Evolutionary conservation across 129 eudicot species (phyloP), one percentile per base, ranked within the genome.

Genomic region (Gnaphalium uliginosum): DNA sequence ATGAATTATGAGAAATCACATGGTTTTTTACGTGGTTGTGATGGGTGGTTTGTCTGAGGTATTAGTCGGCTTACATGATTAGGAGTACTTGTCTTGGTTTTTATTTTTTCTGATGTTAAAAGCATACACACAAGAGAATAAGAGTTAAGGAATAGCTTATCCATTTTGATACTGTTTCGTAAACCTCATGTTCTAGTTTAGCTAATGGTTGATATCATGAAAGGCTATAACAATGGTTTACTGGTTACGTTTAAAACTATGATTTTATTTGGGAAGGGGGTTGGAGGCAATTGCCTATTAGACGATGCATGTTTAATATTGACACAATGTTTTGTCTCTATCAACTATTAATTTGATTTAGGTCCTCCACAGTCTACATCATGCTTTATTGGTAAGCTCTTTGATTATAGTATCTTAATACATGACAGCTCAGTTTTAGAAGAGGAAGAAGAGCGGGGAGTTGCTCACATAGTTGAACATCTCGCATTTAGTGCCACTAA

Each of bases 391-490:
- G 32, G 60, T 78, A 70, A n/a, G 62, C 60, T 27, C 6, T 30
- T 59, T 14, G 56, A 61, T 69, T 72, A 50, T 78, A 71, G 68
- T 21, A 59, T 76, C 39, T 69, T 51, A 50, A 56, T 78, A 66
- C 46, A 70, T 89, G 87, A 85, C 96, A 93, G 98, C 79, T 93
- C 98, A 69, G 95, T 93, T 82, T 79, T 93, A 75, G 98, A 93
- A 80, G 98, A 87, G 75, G 96, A 89, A 71, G 90, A 89, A 81
- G 96, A 93, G 77, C 89, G 95, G 68, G 98, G 96, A 77, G 92
- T 93, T 72, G 95, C 96, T 22, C 98, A 93, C 75, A 85, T 93
- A 64, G 95, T 93, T 83, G 98, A 93, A 83, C 98, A 93, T 88
- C 96, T 93, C 43, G 98, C 98, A 66, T 93, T 93, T 84, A 93